Percentiles rank a stretch among this genome's conserved stretches.
Conservation (phyloP, 208 protist species). For the Leishmania martiniquensis region DNA sequence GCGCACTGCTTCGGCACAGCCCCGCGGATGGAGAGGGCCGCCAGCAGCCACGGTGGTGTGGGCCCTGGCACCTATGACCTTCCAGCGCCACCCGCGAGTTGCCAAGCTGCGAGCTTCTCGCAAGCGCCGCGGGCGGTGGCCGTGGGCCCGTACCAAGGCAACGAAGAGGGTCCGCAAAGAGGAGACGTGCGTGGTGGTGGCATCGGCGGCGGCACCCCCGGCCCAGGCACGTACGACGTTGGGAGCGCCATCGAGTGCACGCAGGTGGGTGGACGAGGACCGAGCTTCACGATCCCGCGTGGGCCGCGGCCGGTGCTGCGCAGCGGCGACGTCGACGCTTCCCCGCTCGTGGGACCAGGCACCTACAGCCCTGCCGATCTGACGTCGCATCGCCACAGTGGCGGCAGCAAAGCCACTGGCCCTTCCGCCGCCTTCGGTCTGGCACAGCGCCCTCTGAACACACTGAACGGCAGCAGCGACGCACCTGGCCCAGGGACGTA, state of each 20-base stretch:
- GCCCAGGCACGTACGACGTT: slow-evolving; percentile 35
- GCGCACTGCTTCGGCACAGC: slow-evolving; percentile 47
- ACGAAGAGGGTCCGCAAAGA: neutral
- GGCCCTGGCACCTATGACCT: slow-evolving; percentile 36
- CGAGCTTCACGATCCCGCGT: slow-evolving; percentile 29
- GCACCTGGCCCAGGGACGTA: slow-evolving; percentile 27
- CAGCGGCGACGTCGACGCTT: slow-evolving; percentile 25
- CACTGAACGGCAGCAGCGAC: slow-evolving; percentile 4
- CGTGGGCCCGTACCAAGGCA: neutral
- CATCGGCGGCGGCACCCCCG: slow-evolving; percentile 5
- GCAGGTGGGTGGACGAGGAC: neutral
- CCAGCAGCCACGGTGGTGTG: neutral
- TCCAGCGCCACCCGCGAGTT: neutral
- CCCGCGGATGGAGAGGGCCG: slow-evolving; percentile 21
- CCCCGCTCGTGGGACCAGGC: slow-evolving; percentile 29
- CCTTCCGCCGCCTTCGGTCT: slow-evolving; percentile 6
- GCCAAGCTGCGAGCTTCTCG: slow-evolving; percentile 10
- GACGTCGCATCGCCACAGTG: neutral
- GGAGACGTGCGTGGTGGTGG: neutral
- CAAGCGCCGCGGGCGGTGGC: slow-evolving; percentile 16
- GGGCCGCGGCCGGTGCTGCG: slow-evolving; percentile 21
- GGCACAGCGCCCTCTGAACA: slow-evolving; percentile 4
- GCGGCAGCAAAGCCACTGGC: neutral
- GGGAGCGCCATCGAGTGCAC: neutral
- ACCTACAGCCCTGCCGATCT: slow-evolving; percentile 15